phyloP scores from a whole-genome alignment of 345 rosid species.

The Rhizophora apiculata region DNA sequence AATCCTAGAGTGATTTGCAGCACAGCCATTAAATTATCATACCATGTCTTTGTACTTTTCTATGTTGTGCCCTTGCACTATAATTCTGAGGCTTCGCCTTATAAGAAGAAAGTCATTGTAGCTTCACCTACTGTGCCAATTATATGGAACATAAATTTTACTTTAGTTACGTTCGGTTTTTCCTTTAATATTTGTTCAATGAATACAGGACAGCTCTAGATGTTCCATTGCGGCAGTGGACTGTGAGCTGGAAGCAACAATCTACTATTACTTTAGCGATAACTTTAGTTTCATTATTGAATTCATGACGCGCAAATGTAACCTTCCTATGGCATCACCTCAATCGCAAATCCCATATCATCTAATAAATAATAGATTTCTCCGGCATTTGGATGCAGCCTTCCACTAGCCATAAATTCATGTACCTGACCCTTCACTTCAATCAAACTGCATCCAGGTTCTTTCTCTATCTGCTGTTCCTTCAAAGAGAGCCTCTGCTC shows the following conservation, averaged over 20 bases:
- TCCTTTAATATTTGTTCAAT: no score
- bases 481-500: conserved; percentile 55
- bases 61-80: not conserved
- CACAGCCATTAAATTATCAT: not conserved
- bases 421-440: conserved; percentile 72
- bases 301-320: no score
- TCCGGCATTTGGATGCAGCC: conserved; percentile 46
- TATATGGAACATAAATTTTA: not conserved
- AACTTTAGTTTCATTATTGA: no score
- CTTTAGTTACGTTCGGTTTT: no score
- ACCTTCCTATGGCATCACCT: conserved; percentile 4
- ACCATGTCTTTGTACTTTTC: not conserved
- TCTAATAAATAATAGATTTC: conserved; percentile 52
- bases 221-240: no score
- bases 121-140: not conserved
- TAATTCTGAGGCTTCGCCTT: not conserved
- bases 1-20: conserved; percentile 23
- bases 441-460: conserved; percentile 71
- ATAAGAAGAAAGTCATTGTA: not conserved
- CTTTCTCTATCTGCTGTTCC: conserved; percentile 49
- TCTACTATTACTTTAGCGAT: no score
- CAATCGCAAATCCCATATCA: conserved; percentile 18
- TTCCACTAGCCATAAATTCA: conserved; percentile 82
- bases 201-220: no score
- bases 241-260: no score